Base-by-base conservation (phyloP, 495 filamentous ascomycete genomes). In the Hypomontagnella monticulosa region DNA sequence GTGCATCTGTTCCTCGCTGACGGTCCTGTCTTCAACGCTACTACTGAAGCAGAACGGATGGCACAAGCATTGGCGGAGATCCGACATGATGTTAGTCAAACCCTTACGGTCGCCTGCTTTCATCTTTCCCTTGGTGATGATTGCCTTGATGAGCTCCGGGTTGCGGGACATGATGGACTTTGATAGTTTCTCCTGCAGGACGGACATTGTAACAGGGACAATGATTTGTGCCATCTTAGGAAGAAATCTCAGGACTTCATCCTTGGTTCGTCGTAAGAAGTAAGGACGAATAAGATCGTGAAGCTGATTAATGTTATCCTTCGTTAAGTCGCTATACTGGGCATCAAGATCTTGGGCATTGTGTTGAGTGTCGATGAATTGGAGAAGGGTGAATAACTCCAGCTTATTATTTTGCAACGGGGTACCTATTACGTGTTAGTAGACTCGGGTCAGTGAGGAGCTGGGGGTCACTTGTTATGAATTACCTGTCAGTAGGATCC, bases 191-290 rank as follows among this genome's bases (percentile, higher is more conserved):
- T 96, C 93, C 71, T 98, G 96, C 6, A 99, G 79, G 30, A 92
- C 79, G 4, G 89, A 91, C 93, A 98, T 97, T 10, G 91, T 91
- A 5, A 98, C 88, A 0, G 96, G 96, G 1, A 99, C 78, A 63
- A 98, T 98, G 54, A 98, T 91, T 72, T 98, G 94, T 0, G 89
- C 91, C 87, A 98, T 91, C 0, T 93, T 88, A 1, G 96, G 95
- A 6, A 99, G 75, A 76, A 96, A 96, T 7, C 88, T 92, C 18
- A 99, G 80, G 2, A 97, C 95, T 67, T 93, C 85, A 12, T 86
- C 87, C 73, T 98, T 99, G 1, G 96, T 99, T 14, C 95, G 88
- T 12, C 81, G 73, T 11, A 84, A 66, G 57, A 84, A 81, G 73
- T 91, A 94, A 0, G 92, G 91, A 8, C 93, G 85, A 63, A 99